Base-by-base conservation (phyloP, 176 grass and related monocot species). In the Oryza coarctata region DNA sequence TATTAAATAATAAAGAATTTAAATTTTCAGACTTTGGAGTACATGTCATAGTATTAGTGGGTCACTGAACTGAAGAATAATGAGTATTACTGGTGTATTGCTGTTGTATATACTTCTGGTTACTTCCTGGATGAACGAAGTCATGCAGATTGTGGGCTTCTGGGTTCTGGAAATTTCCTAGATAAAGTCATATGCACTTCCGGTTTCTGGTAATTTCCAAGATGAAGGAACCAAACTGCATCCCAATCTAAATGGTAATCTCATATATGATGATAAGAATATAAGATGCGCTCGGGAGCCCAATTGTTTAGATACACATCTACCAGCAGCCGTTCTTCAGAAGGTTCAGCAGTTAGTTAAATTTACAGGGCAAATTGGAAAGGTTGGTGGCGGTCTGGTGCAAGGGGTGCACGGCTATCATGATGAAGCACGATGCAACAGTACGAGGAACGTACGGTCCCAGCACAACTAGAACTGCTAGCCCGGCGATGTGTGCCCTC, bases 381-480 rank as follows among this genome's bases (percentile, higher is more conserved):
- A 52, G 31, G 62, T 23, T 8, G 68, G 49, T 63, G 13, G 45
- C 31, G 6, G 74, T 34, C 77, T 80, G 57, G 68, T 39, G 25
- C 22, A 33, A 29, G 65, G 52, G 83, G 83, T 8, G 14, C 66
- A 65, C 25, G 9, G 57, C 9, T 72, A 73, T 30, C 65, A 60
- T 70, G 60, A 71, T 23, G 20, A 14, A 27, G 40, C 61, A n/a
- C 25, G 18, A 68, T 18, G 78, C 58, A 86, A 82, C 78, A 82
- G 18, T 50, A 77, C 10, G 35, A 47, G 33, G n/a, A 81, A 60
- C 78, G 13, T 72, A 81, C 27, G 40, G 43, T 85, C 64, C 13
- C n/a, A 25, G 60, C 52, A 10, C 60, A 44, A 60, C 40, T 61
- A 75, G 75, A 36, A 30, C 75, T 25, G 5, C 50, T 55, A 55